Evolutionary conservation across 495 filamentous ascomycete genomes (phyloP).

Genomic region (Aspergillus nanangensis): DNA sequence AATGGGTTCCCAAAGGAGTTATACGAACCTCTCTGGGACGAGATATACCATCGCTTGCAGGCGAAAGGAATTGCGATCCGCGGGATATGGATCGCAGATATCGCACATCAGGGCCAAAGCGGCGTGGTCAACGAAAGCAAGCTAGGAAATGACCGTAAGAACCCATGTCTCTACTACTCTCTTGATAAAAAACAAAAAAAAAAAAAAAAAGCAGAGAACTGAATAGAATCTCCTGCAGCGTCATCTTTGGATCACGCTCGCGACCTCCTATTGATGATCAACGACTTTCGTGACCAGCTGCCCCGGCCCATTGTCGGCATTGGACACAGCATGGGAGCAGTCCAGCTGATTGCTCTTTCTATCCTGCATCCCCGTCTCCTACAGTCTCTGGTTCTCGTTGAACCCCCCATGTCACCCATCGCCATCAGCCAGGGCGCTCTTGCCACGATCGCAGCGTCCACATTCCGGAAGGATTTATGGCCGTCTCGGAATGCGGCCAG

Average conservation of each 20-base stretch:
- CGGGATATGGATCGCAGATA: background rate
- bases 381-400: background rate
- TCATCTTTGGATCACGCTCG: background rate
- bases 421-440: background rate
- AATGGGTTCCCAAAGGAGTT: background rate
- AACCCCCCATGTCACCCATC: background rate
- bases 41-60: background rate
- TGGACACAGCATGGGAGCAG: background rate
- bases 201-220: no score
- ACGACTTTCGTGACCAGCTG: background rate
- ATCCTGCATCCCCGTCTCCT: background rate
- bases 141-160: background rate
- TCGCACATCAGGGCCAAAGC: background rate
- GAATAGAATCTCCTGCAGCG: background rate
- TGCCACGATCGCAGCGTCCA: background rate
- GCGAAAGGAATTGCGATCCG: background rate
- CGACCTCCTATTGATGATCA: background rate
- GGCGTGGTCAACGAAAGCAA: background rate
- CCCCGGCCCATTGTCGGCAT: background rate
- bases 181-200: no score
- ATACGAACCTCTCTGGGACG: background rate
- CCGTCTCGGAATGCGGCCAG: background rate
- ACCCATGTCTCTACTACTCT: background rate
- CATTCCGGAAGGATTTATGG: background rate
- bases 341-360: background rate